Conservation (phyloP, 2,329 filamentous ascomycete genomes). For the Aspergillus pseudoterreus region DNA sequence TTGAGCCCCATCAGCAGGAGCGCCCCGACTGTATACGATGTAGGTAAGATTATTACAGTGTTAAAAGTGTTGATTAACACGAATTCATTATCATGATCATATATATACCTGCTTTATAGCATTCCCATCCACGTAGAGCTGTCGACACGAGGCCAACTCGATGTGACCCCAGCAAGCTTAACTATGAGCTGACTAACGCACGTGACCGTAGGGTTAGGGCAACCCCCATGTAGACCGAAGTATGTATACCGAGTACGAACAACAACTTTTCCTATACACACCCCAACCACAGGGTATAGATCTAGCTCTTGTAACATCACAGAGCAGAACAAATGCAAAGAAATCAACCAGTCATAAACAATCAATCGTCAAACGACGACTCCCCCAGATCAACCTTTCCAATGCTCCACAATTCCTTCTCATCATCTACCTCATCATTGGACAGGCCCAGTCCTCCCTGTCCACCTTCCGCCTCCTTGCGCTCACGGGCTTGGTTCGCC, state of each 20-base stretch:
- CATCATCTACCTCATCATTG: constrained; percentile 89
- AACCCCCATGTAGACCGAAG: no score
- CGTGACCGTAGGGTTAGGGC: no score
- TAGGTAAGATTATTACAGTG: background rate
- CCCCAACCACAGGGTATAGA: background rate
- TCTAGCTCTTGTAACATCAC: background rate
- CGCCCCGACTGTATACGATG: no score
- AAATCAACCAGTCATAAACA: constrained; percentile 3
- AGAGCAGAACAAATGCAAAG: constrained; percentile 22
- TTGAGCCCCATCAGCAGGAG: constrained; percentile 21
- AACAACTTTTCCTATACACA: background rate
- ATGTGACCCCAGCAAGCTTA: no score
- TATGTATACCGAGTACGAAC: background rate
- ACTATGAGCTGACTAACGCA: no score
- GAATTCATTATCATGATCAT: background rate
- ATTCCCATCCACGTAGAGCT: background rate
- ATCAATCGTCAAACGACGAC: constrained; percentile 35
- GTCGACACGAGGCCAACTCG: no score
- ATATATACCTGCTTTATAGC: background rate
- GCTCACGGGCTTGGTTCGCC: constrained; percentile 81
- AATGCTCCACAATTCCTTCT: constrained; percentile 93
- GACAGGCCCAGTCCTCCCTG: constrained; percentile 79
- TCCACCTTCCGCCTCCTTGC: constrained; percentile 87
- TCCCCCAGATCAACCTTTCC: constrained; percentile 82
- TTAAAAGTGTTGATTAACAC: background rate